phyloP scores from a whole-genome alignment of 129 eudicot species.

The Artemisia annua region DNA sequence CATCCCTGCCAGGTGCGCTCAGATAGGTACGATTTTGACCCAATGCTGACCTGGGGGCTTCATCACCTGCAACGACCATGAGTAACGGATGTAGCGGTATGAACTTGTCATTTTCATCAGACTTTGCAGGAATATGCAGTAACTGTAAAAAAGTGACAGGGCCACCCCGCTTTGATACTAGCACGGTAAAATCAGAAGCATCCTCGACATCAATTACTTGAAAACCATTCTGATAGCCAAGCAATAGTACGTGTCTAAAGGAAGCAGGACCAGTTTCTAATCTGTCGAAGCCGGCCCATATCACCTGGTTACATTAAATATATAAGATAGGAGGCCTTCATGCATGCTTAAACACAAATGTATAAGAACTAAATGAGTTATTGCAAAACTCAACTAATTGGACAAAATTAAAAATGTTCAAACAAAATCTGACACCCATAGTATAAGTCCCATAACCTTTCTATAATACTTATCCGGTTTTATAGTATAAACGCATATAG shows the following conservation, averaged over 20 bases:
- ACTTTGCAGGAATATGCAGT: slow-evolving; percentile 43
- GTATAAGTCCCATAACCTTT: not conserved
- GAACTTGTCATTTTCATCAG: slow-evolving; percentile 38
- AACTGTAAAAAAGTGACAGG: slow-evolving; percentile 49
- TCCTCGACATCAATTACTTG: slow-evolving; percentile 63
- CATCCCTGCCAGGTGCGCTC: slow-evolving; percentile 38
- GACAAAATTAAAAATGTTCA: not conserved
- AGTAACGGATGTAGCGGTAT: slow-evolving; percentile 44
- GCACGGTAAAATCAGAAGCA: slow-evolving; percentile 47
- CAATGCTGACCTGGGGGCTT: slow-evolving; percentile 25
- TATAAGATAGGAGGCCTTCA: slow-evolving; percentile 12
- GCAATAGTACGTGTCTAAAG: slow-evolving; percentile 46
- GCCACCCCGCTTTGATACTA: slow-evolving; percentile 54
- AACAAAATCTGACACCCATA: not conserved
- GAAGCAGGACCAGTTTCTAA: slow-evolving; percentile 41
- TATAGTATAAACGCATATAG: not conserved
- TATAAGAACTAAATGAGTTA: not conserved
- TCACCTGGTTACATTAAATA: slow-evolving; percentile 37
- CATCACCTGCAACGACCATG: slow-evolving; percentile 51
- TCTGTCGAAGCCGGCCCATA: slow-evolving; percentile 61
- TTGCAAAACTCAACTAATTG: slow-evolving; percentile 2
- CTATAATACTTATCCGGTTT: not conserved
- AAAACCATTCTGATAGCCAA: slow-evolving; percentile 59
- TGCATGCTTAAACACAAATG: slow-evolving; percentile 7
- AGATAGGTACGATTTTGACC: slow-evolving; percentile 31